Conservation (phyloP, 495 filamentous ascomycete genomes). For the Penicillium psychrofluorescens region DNA sequence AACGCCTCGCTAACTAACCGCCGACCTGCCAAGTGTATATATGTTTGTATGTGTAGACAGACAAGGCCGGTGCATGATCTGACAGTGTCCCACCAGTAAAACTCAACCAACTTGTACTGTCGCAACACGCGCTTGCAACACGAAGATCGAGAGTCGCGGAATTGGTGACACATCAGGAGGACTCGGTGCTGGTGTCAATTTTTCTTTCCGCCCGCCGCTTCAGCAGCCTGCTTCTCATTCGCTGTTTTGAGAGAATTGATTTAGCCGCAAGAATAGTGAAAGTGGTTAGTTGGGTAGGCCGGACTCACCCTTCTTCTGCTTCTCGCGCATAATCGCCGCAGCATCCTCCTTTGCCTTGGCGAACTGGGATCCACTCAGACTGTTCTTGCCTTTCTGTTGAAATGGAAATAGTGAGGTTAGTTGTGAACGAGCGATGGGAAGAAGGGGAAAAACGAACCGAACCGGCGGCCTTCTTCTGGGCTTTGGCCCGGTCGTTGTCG, state of each 20-base stretch:
- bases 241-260: constrained; percentile 11
- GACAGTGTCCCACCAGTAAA: too few relatives aligned
- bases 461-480: constrained; percentile 54
- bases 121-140: too few relatives aligned
- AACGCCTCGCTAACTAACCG: constrained; percentile 15
- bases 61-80: too few relatives aligned
- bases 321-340: constrained; percentile 81
- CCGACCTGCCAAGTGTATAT: not conserved
- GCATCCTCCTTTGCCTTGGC: constrained; percentile 65
- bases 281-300: not conserved
- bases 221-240: constrained; percentile 23
- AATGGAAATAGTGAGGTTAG: constrained; percentile 1
- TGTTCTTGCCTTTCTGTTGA: constrained; percentile 58
- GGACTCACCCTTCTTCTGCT: constrained; percentile 64
- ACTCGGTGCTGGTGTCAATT: too few relatives aligned
- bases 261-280: not conserved
- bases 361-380: constrained; percentile 57
- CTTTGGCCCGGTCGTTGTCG: constrained; percentile 80
- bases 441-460: constrained; percentile 21
- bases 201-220: constrained; percentile 21
- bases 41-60: too few relatives aligned
- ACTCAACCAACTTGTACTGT: too few relatives aligned
- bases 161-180: too few relatives aligned
- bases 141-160: too few relatives aligned
- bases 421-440: not conserved